Evolutionary conservation across 352 stramenopile genomes (phyloP), one percentile per base, ranked within the genome.

Genomic region (Pythium plurisporium): DNA sequence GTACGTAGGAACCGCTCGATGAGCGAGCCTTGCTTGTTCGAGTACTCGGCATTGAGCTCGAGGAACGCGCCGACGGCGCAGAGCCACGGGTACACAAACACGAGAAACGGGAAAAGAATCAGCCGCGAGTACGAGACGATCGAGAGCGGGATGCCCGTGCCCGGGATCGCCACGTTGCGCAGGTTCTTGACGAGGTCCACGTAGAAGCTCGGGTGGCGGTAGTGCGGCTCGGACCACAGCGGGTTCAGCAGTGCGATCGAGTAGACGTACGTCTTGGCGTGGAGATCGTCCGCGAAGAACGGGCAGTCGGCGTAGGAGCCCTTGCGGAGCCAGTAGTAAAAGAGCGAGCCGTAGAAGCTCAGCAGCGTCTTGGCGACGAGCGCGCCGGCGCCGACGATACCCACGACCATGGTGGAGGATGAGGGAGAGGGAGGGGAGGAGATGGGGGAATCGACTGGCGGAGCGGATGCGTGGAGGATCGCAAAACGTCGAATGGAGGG

Each of bases 161-260:
- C 96, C 10, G 96, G 96, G 67, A 99, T 96, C 22, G 96, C 96
- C 25, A 99, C 95, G 69, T 99, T 99, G 56, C 93, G 84, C 61
- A 99, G 76, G 74, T 99, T 99, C 67, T 98, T 97, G 30, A 97
- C 67, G 54, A 98, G 53, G 69, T 99, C 96, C 42, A 94, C 77
- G 50, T 95, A 84, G 74, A 98, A 99, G 47, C 86, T 96, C 26
- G 82, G 73, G 70, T 98, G 97, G 55, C 96, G 91, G 75, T 99
- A 99, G 76, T 99, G 96, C 40, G 95, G 95, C 69, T 97, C 79
- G 62, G 85, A 87, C 86, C 96, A 99, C 9, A 99, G 74, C 59
- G 91, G 87, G 63, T 98, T 96, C 29, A 96, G 82, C 30, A 98
- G 86, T 49, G 90, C 85, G 45, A 99, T 86, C 64, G 87, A 96